Evolutionary conservation across 192 early-diverging fungal genomes (phyloP), one percentile per base, ranked within the genome.

Genomic region (Paraglomus occultum): DNA sequence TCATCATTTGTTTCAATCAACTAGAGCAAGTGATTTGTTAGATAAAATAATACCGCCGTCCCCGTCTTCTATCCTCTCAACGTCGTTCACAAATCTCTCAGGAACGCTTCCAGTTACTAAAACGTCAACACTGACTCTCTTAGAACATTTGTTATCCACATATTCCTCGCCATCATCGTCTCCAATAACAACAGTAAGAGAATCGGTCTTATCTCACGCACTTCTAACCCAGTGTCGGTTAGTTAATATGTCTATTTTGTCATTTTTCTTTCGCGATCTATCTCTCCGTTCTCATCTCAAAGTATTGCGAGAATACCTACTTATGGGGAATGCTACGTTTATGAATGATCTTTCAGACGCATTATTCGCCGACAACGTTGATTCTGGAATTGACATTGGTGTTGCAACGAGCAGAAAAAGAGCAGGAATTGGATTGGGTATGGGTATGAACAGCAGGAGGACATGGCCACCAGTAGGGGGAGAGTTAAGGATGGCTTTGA

Each of bases 231-330:
- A 70, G 31, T 59, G 67, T 49, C 42, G 55, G n/a, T 14, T 81
- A 11, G 59, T 85, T 0, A 78, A 81, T 44, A 73, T 76, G 8
- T 83, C 76, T 51, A 78, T 81, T 9, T 64, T 85, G 67, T 77
- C 76, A 0, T 73, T 77, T 31, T 83, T 83, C 40, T 74, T 85
- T 42, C 73, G 78, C 23, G 77, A 80, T 50, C 55, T 83, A 38
- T 73, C 74, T 43, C 74, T 85, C 8, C 54, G 73, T 42, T 71
- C 70, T 15, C 77, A 85, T 59, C 51, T 85, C 4, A 69, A 73
- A 7, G 65, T 75, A 18, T 63, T 85, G 20, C 63, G 71, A 44
- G 71, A 76, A 5, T 83, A 77, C 49, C 59, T 82, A 39, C 64
- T 81, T 44, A 71, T 83, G 67, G 71, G 71, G 0, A 76, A 83